Base-by-base conservation (phyloP, 2,329 filamentous ascomycete species). In the Stagonosporopsis vannaccii region DNA sequence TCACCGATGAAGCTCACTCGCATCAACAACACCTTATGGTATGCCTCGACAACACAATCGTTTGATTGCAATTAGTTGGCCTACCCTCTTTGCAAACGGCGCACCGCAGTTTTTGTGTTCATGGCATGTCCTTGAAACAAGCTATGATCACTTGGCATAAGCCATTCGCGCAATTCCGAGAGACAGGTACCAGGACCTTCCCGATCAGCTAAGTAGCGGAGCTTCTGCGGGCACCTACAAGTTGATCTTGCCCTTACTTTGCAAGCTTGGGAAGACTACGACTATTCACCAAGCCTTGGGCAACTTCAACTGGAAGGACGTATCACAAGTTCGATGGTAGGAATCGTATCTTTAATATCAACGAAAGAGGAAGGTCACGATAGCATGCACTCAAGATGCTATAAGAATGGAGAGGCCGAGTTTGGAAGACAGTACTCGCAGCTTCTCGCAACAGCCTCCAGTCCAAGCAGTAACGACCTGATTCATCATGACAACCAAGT, bases 401-500 rank as follows among this genome's bases (percentile, higher is more conserved):
- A 22, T 37, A 32, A 22, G 2, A 6, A 11, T 23, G 2, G 20
- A n/a, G 4, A n/a, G 5, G 17, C 39, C 11, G 12, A 9, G 17
- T 3, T 17, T 11, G 6, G 9, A n/a, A 40, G 25, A 11, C 42
- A 41, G 39, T 30, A 17, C 28, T 28, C 17, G 7, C 40, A 51
- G 22, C 48, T 44, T 23, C 32, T 51, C 26, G 23, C 32, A n/a
- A 23, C 8, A 12, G 15, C 40, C 22, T 20, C 22, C 48, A 23
- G 12, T 20, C 42, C n/a, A n/a, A 33, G 26, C 37, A 28, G 26
- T 4, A 15, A 6, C 19, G 13, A 13, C 15, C 42, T 3, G 17
- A 7, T 4, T 46, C 63, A 66, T 28, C 30, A 66, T 67, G 65
- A 52, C 54, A 36, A 50, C 62, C 57, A 62, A 63, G 40, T 58